phyloP scores from a whole-genome alignment of 139 green algal genomes.

The Picochlorum sp. region DNA sequence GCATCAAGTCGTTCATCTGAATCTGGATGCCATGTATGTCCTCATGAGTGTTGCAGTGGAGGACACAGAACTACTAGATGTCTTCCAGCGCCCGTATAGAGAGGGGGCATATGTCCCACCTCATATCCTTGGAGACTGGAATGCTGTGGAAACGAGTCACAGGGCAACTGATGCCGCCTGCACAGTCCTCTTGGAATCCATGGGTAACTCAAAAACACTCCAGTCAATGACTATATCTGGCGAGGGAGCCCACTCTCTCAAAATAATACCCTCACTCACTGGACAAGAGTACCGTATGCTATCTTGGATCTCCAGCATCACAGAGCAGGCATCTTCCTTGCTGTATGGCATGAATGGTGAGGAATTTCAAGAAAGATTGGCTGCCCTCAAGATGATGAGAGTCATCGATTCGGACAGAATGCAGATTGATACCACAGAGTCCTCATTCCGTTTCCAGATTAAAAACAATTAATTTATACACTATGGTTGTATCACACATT shows the following conservation, averaged over 20 bases:
- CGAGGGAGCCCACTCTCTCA: not conserved
- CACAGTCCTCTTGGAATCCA: conserved; percentile 7
- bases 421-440: not conserved
- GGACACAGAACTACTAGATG: conserved; percentile 10
- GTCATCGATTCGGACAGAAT: not conserved
- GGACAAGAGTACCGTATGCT: not conserved
- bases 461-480: not conserved
- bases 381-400: not conserved
- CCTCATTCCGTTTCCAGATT: conserved; percentile 1
- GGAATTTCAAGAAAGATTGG: conserved; percentile 2
- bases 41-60: not conserved
- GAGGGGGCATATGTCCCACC: conserved; percentile 25
- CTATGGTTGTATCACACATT: no score
- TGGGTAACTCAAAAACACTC: conserved; percentile 11
- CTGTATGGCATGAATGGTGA: not conserved
- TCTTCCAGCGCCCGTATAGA: conserved; percentile 24
- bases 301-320: not conserved
- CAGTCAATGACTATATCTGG: not conserved
- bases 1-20: not conserved
- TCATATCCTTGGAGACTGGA: conserved; percentile 25
- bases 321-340: not conserved
- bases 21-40: not conserved
- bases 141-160: conserved; percentile 16
- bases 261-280: not conserved
- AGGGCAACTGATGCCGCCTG: conserved; percentile 13